phyloP scores from a whole-genome alignment of 2,329 filamentous ascomycete species.

The Neofusicoccum umdonicola region DNA sequence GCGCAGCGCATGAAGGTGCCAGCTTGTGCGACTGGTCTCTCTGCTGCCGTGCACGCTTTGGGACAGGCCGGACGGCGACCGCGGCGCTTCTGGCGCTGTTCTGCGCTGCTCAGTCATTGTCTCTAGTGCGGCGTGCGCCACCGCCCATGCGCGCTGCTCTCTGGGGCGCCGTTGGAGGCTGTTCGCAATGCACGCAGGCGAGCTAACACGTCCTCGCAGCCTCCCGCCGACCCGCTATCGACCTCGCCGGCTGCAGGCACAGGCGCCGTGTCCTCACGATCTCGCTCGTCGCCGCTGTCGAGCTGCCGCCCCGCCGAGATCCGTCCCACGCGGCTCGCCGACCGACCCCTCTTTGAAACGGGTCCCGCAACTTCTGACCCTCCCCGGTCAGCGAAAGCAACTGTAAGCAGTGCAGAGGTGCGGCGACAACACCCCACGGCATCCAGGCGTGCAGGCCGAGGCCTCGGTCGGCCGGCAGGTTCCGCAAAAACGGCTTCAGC shows the following conservation, averaged over 20 bases:
- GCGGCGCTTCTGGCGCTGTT: conserved; percentile 2
- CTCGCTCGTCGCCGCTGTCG: background rate
- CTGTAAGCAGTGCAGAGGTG: conserved; percentile 14
- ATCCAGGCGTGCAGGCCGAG: conserved; percentile 13
- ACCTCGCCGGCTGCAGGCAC: conserved; percentile 5
- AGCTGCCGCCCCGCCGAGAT: background rate
- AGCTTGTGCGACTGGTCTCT: conserved; percentile 6
- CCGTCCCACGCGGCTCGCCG: conserved; percentile 6
- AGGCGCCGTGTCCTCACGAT: background rate
- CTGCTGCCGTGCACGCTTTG: conserved; percentile 19
- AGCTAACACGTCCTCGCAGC: conserved; percentile 7
- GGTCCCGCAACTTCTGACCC: background rate
- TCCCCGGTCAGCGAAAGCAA: background rate
- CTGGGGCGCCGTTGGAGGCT: background rate
- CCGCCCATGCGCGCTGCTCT: conserved; percentile 19
- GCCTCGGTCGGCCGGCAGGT: conserved; percentile 2
- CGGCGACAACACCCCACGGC: conserved; percentile 8
- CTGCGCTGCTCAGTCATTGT: conserved; percentile 18
- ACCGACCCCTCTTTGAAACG: background rate
- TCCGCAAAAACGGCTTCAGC: conserved; percentile 22
- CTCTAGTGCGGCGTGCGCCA: conserved; percentile 33
- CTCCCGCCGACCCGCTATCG: background rate
- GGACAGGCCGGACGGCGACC: conserved; percentile 23
- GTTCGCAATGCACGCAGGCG: conserved; percentile 7
- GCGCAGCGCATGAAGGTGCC: conserved; percentile 13